Evolutionary conservation across 2,329 filamentous ascomycete genomes (phyloP), one percentile per base, ranked within the genome.

Genomic region (Calcarisporium arbuscula): DNA sequence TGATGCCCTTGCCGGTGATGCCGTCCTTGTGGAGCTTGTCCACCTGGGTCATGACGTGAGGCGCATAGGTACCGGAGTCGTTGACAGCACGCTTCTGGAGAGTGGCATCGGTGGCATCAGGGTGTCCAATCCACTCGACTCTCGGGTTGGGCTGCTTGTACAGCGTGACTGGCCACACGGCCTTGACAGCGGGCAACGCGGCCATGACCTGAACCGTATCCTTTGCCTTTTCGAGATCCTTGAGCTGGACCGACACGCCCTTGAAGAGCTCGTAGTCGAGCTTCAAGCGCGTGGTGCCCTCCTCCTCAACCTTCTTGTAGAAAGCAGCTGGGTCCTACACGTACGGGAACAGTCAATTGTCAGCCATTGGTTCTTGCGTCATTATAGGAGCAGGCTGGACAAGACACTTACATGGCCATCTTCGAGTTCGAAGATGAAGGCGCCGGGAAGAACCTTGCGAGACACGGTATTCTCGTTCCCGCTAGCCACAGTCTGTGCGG

Each of bases 351-450:
- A n/a, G n/a, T n/a, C n/a, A n/a, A n/a, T n/a, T n/a, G n/a, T n/a
- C n/a, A n/a, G n/a, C n/a, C n/a, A n/a, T n/a, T n/a, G n/a, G n/a
- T n/a, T n/a, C n/a, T n/a, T n/a, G n/a, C n/a, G n/a, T n/a, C n/a
- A n/a, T n/a, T n/a, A n/a, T n/a, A n/a, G n/a, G n/a, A n/a, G n/a
- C n/a, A n/a, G n/a, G n/a, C n/a, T n/a, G n/a, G n/a, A n/a, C n/a
- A n/a, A n/a, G n/a, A n/a, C 11, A 20, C 37, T 46, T 52, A 73
- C 70, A 46, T 67, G 54, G 7, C 60, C 58, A 15, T 70, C 64
- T 29, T 72, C 64, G 33, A 74, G 68, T 43, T 75, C 70, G 38
- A 75, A 61, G 42, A 75, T 68, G 52, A 67, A 75, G 17, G 64
- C 65, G 15, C 70, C 68, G 1, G 64, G 57, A 10, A 74, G 46